phyloP scores from a whole-genome alignment of 2,329 filamentous ascomycete genomes.

The Alternaria arbusti region DNA sequence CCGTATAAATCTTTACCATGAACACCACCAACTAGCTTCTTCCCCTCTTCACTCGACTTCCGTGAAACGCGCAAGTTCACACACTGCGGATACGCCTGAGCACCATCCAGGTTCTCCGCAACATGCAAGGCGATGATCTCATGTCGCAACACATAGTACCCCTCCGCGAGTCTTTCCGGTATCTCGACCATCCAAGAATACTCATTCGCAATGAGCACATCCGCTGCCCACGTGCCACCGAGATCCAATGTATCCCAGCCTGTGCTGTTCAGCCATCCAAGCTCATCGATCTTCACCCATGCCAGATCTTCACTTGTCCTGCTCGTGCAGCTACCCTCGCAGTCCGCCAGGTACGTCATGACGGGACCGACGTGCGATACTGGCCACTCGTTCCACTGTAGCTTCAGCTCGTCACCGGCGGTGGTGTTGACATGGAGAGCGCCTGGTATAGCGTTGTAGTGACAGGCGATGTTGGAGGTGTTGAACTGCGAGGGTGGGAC shows the following conservation, averaged over 20 bases:
- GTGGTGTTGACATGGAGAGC: conserved; percentile 59
- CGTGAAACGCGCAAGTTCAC: conserved; percentile 55
- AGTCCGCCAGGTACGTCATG: conserved; percentile 40
- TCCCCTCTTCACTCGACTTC: conserved; percentile 47
- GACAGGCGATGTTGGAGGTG: conserved; percentile 60
- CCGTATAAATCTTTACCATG: conserved; percentile 57
- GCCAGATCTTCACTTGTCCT: conserved; percentile 24
- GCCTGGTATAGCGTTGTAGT: conserved; percentile 61
- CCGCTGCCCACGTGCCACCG: conserved; percentile 40
- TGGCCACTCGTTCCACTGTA: conserved; percentile 60
- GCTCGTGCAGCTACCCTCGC: conserved; percentile 30
- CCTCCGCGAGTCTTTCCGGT: conserved; percentile 49
- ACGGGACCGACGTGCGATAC: conserved; percentile 43
- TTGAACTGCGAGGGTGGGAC: conserved; percentile 30
- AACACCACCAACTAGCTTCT: conserved; percentile 49
- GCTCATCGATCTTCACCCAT: conserved; percentile 44
- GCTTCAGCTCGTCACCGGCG: conserved; percentile 61
- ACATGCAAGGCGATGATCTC: conserved; percentile 59
- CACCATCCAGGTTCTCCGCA: conserved; percentile 51
- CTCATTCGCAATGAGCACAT: conserved; percentile 50
- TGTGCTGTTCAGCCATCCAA: conserved; percentile 36
- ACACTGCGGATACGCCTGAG: conserved; percentile 61
- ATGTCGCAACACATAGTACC: conserved; percentile 61
- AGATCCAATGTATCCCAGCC: conserved; percentile 17
- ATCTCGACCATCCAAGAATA: conserved; percentile 54